Conservation (phyloP, 805 yeast species). For the Starmerella asiatica region DNA sequence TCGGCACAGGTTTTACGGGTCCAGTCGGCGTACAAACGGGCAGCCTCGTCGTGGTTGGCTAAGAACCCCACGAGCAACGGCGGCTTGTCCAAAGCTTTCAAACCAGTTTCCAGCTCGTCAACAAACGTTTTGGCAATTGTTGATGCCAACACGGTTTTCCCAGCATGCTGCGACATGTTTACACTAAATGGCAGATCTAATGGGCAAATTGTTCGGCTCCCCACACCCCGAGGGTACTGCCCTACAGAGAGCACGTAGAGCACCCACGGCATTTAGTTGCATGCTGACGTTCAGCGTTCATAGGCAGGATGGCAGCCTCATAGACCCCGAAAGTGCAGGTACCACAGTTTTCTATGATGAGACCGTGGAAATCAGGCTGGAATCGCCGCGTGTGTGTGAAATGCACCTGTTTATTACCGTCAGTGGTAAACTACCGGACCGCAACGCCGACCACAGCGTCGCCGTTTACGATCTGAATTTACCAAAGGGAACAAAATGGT, state of each 20-base stretch:
- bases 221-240: too few species aligned
- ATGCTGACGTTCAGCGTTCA: conserved; percentile 11
- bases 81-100: conserved; percentile 37
- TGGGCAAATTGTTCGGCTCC: too few species aligned
- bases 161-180: conserved; percentile 17
- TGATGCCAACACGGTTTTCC: conserved; percentile 65
- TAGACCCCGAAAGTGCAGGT: conserved; percentile 1
- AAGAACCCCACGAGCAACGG: conserved; percentile 83
- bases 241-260: too few species aligned
- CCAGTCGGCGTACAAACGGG: conserved; percentile 90
- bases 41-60: conserved; percentile 92
- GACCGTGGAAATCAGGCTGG: conserved; percentile 3
- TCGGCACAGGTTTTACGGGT: conserved; percentile 80
- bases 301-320: conserved; percentile 7
- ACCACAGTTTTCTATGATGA: conserved; percentile 15
- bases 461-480: conserved; percentile 15
- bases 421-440: conserved; percentile 10
- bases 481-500: conserved; percentile 3
- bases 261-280: too few species aligned
- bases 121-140: conserved; percentile 70
- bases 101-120: conserved; percentile 53
- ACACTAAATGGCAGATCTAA: too few species aligned
- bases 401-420: conserved; percentile 15
- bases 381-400: conserved; percentile 7
- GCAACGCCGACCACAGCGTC: conserved; percentile 10